phyloP scores from a whole-genome alignment of 495 filamentous ascomycete genomes.

The Talaromyces thailandensis region DNA sequence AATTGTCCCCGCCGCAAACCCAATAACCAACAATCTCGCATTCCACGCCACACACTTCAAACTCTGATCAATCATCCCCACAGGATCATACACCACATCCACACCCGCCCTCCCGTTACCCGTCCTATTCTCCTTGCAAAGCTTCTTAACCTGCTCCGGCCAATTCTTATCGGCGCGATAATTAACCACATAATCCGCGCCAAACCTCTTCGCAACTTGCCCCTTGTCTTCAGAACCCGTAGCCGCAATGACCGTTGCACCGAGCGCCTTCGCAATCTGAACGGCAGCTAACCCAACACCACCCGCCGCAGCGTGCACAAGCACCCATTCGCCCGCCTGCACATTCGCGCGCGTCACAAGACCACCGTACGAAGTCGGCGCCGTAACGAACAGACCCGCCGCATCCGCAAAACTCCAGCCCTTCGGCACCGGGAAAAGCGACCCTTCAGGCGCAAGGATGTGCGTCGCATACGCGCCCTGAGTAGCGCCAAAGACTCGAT shows the following conservation, averaged over 20 bases:
- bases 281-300: conserved; percentile 89
- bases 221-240: conserved; percentile 72
- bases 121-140: conserved; percentile 42
- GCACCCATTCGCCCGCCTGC: conserved; percentile 72
- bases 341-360: conserved; percentile 70
- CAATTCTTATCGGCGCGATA: conserved; percentile 57
- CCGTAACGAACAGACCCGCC: conserved; percentile 84
- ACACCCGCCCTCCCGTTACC: conserved; percentile 61
- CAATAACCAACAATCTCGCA: conserved; percentile 76
- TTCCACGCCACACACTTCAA: conserved; percentile 91
- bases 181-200: conserved; percentile 76
- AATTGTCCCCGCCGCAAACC: conserved; percentile 81
- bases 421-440: conserved; percentile 61
- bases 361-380: conserved; percentile 81
- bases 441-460: conserved; percentile 53
- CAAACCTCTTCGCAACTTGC: conserved; percentile 65
- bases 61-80: conserved; percentile 74
- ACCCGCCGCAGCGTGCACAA: conserved; percentile 88
- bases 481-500: conserved; percentile 75
- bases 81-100: conserved; percentile 86
- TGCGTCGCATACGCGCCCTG: conserved; percentile 84
- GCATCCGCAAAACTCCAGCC: conserved; percentile 81
- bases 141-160: conserved; percentile 67
- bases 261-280: conserved; percentile 85
- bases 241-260: conserved; percentile 84